Base-by-base conservation (phyloP, 768 basidiomycete species). In the Auricularia sp. region DNA sequence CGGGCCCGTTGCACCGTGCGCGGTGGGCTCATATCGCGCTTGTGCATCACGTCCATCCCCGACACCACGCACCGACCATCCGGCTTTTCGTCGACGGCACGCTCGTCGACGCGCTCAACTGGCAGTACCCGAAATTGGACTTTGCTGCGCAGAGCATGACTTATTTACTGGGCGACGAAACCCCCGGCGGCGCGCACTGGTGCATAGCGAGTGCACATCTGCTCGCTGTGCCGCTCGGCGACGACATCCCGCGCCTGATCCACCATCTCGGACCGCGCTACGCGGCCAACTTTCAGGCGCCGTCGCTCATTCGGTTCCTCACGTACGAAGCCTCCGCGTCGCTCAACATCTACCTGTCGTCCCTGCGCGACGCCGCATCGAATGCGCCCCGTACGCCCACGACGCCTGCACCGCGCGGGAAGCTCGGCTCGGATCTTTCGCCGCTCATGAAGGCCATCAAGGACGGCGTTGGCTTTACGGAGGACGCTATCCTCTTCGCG, bases 291-390 rank as follows among this genome's bases (percentile, higher is more conserved):
- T 91, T 92, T 73, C 91, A 92, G 71, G 88, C 91, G 61, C 80
- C 79, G 8, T 72, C 81, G 2, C 80, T 93, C 42, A 77, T 85
- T 68, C 86, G 83, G 56, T 92, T 92, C 72, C 76, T 94, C 61
- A 94, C 92, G 0, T 94, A 94, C 72, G 89, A 92, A 68, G 89
- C 89, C 0, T 84, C 88, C 3, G 91, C 92, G 0, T 90, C 90
- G 0, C 79, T 94, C 63, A 92, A 90, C 71, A 90, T 94, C 79
- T 85, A 85, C 68, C 76, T 94, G 18, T 78, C 80, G 37, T 81
- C 77, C 42, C 70, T 80, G 75, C 78, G 13, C 70, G 58, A 65
- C 37, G 56, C 11, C n/a, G 64, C 61, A 42, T 42, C 39, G 8
- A 42, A 14, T 45, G 68, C 63, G 13, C 62, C 61, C 8, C 64